Evolutionary conservation across 352 stramenopile species (phyloP), one percentile per base, ranked within the genome.

Genomic region (Globisporangium rhizosaccharum): DNA sequence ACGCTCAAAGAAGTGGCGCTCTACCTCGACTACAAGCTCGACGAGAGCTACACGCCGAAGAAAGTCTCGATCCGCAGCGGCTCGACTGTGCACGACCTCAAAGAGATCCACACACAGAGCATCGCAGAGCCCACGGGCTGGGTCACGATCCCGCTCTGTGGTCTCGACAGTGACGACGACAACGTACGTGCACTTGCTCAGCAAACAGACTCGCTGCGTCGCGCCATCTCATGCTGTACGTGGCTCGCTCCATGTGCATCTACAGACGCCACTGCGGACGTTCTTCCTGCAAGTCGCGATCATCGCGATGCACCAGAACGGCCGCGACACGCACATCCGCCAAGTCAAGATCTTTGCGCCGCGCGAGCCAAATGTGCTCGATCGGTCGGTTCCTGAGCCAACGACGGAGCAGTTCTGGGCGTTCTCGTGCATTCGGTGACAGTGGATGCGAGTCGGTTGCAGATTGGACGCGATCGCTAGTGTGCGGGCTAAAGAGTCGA

Each of bases 1-100:
- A 88, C 87, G 7, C 78, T 99, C 20, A 88, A 80, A 20, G 92
- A 98, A 65, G 80, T 99, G 37, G 90, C 91, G 33, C 66, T 99
- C n/a, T 99, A 98, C 66, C 75, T 99, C 17, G 95, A 99, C 76
- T 98, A 98, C 78, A 97, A 91, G 61, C 73, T 98, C 26, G 96
- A 99, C 67, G 96, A 99, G 78, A 97, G 90, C 66, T 99, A 99
- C 71, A 99, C 97, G 11, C 96, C 97, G 4, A 97, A 98, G 68
- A 97, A 96, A 62, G 76, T 99, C 14, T 88, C 82, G 15, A 85
- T 99, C 30, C 80, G 90, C 55, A 79, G 82, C 12, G 97, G 97
- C 53, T 96, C 85, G 28, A 99, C 94, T 6, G 87, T 89, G 57
- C 94, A 99, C 64, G 97, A 99, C 72, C 82, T 99, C 25, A 91